Evolutionary conservation across 345 rosid species (phyloP).

Genomic region (Pseudoturritis turrita): DNA sequence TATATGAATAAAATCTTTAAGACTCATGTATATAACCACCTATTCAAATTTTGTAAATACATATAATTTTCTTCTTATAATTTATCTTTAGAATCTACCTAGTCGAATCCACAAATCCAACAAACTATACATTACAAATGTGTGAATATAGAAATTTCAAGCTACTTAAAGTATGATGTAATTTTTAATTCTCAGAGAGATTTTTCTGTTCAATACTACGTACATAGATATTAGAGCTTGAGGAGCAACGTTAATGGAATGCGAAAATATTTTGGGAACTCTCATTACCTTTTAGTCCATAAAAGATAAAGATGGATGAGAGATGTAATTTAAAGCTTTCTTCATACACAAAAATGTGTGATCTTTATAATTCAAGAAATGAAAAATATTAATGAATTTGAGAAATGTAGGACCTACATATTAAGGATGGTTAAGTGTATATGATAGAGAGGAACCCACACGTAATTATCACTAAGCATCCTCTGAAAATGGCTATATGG

Average conservation of each 20-base stretch:
- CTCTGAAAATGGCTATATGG: background rate
- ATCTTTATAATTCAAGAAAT: slow-evolving; percentile 4
- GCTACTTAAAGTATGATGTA: background rate
- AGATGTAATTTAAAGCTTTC: background rate
- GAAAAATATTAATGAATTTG: slow-evolving; percentile 7
- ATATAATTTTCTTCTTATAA: background rate
- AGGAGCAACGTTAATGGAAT: background rate
- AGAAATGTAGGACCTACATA: slow-evolving; percentile 26
- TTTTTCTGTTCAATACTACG: too few relatives aligned
- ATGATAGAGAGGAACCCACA: slow-evolving; percentile 18
- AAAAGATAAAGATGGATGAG: slow-evolving; percentile 6
- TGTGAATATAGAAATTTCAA: background rate
- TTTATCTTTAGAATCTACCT: background rate
- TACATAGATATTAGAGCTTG: background rate
- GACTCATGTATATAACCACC: background rate
- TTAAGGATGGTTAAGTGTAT: slow-evolving; percentile 8
- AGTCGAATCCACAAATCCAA: background rate
- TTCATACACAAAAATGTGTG: slow-evolving; percentile 13
- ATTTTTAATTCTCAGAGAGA: background rate
- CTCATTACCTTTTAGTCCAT: slow-evolving; percentile 17
- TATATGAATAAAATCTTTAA: slow-evolving; percentile 1
- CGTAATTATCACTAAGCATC: slow-evolving; percentile 17
- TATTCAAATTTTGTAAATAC: background rate
- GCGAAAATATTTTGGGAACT: background rate
- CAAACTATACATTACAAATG: background rate